Percentiles rank a stretch among this genome's conserved stretches.
Evolutionary conservation across 257 asterid species (phyloP).

Genomic region (Salvia hispanica): DNA sequence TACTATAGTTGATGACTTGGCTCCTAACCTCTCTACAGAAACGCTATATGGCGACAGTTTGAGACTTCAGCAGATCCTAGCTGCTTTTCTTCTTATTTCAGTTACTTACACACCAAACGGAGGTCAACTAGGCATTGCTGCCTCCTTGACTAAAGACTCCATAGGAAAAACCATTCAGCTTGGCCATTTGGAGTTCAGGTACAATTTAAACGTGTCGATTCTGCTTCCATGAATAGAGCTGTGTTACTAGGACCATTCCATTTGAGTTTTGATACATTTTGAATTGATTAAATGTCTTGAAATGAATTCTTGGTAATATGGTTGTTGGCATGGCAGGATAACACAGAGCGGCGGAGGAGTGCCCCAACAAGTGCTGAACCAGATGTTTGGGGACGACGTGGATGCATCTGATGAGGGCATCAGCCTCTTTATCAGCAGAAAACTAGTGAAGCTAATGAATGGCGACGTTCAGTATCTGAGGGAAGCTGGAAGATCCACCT

Average conservation of each 20-base stretch:
- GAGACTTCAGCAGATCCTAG: slow-evolving; percentile 89
- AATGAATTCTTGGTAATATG: too few species aligned
- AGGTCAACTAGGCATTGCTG: slow-evolving; percentile 69
- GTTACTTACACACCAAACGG: slow-evolving; percentile 68
- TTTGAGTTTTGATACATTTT: too few species aligned
- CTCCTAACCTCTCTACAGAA: slow-evolving; percentile 51
- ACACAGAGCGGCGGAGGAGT: slow-evolving; percentile 85
- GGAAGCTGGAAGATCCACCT: slow-evolving; percentile 82
- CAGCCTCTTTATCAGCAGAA: slow-evolving; percentile 78
- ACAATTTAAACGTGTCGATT: neutral
- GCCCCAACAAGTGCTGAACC: slow-evolving; percentile 66
- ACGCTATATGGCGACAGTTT: slow-evolving; percentile 76
- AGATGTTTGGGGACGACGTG: slow-evolving; percentile 74
- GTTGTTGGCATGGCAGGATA: slow-evolving; percentile 47
- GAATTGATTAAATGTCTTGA: too few species aligned
- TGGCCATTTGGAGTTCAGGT: slow-evolving; percentile 86
- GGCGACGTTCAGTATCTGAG: slow-evolving; percentile 94
- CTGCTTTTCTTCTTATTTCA: slow-evolving; percentile 63
- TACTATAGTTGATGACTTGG: slow-evolving; percentile 55
- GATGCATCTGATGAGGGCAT: slow-evolving; percentile 81
- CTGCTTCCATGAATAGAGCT: too few species aligned
- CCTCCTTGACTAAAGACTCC: slow-evolving; percentile 57
- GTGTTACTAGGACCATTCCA: too few species aligned
- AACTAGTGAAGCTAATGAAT: slow-evolving; percentile 90
- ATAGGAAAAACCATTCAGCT: slow-evolving; percentile 82